Evolutionary conservation across 2,329 filamentous ascomycete genomes (phyloP).

Genomic region (Davidsoniella australis): DNA sequence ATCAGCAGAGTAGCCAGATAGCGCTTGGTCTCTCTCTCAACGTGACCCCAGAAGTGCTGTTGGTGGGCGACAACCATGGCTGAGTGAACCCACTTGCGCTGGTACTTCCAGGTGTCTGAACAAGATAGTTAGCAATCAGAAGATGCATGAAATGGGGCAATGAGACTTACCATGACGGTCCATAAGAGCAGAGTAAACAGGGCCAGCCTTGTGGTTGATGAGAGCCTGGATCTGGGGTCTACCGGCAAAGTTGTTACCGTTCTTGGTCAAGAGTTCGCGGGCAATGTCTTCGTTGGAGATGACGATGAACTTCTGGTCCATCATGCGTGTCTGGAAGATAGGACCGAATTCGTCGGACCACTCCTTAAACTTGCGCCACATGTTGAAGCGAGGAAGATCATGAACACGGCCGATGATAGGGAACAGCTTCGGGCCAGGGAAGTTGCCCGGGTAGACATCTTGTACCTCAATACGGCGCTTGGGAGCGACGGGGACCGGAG

Average conservation of each 20-base stretch:
- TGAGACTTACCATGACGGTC: conserved; percentile 28
- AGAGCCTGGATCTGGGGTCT: conserved; percentile 32
- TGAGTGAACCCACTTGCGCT: conserved; percentile 35
- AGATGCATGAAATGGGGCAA: background rate
- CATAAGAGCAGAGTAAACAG: conserved; percentile 32
- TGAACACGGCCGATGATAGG: conserved; percentile 32
- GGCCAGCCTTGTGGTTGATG: conserved; percentile 30
- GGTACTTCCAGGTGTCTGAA: conserved; percentile 29
- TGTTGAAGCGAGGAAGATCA: conserved; percentile 27
- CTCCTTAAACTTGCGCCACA: conserved; percentile 35
- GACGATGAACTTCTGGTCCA: conserved; percentile 26
- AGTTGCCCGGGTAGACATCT: conserved; percentile 17
- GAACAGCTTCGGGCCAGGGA: conserved; percentile 30
- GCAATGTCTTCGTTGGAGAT: conserved; percentile 32
- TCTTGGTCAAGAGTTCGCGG: conserved; percentile 30
- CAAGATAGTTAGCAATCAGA: background rate
- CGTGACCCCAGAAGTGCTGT: conserved; percentile 29
- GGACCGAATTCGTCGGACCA: conserved; percentile 27
- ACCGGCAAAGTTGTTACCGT: conserved; percentile 32
- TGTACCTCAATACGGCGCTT: conserved; percentile 14
- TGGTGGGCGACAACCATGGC: conserved; percentile 27
- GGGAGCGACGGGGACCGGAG: background rate
- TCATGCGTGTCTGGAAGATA: conserved; percentile 26
- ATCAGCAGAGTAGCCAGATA: conserved; percentile 29
- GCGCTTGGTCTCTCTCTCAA: conserved; percentile 29